Base-by-base conservation (phyloP, 495 filamentous ascomycete genomes). In the Lasiosphaeria miniovina region DNA sequence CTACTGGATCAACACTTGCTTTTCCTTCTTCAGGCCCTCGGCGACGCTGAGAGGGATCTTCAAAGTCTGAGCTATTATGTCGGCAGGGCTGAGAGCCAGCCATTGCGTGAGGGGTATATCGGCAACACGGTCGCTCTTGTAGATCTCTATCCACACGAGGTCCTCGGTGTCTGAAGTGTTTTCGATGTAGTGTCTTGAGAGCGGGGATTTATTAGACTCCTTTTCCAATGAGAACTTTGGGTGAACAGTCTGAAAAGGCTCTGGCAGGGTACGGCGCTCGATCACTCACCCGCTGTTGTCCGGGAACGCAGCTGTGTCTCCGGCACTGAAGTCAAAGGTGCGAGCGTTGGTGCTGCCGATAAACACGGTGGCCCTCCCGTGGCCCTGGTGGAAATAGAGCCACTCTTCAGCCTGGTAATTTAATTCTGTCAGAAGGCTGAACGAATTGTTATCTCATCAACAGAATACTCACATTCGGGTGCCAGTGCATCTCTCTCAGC, bases 401-500 rank as follows among this genome's bases (percentile, higher is more conserved):
- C 85, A 88, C 65, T 88, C 86, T 63, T 84, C 82, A 1, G 84
- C 81, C 78, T 84, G 55, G 15, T 1, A 31, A 38, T 4, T 5
- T 11, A 36, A 35, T 2, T 41, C 4, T 40, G 12, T 51, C 24
- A 52, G 59, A 35, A 2, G 24, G 0, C 2, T 24, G 24, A 24
- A 24, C 24, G 0, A 24, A 2, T 2, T 24, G 2, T 0, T 24
- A 24, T 24, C 2, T 4, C 0, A 11, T 24, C 4, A 40, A 31
- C 0, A 1, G 6, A 3, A 52, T 12, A 66, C 77, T 70, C 67
- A 84, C 83, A 61, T 84, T 87, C n/a, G 84, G 84, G 70, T 86
- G 84, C 86, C 84, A 88, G 63, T 88, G 86, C 54, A 88, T 69
- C 72, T 88, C 84, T 41, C 86, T 74, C 48, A 88, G 66, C 12